Evolutionary conservation across 345 rosid species (phyloP), one percentile per base, ranked within the genome.

Genomic region (Bretschneidera sinensis): DNA sequence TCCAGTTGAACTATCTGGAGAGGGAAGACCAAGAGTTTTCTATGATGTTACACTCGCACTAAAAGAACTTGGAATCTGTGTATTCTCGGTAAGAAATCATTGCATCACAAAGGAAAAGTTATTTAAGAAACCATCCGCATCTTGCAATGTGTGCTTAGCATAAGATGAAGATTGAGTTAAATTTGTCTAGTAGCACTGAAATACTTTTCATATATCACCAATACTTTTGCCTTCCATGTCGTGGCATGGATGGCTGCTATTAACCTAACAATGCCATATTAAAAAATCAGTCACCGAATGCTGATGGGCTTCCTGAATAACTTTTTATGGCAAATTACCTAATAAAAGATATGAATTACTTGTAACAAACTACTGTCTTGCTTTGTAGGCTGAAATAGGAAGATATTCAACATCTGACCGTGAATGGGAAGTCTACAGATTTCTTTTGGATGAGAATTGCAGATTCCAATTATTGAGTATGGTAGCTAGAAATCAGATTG

Each of bases 351-450:
- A 19, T 60, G 48, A 55, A 55, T 0, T 35, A 33, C 23, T 11
- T 51, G 9, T 61, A 49, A 65, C 55, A 53, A 39, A 21, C 20
- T 73, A 13, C 45, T 48, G 2, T 48, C 16, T 60, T 54, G 21
- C 17, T 52, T 68, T 50, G 43, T 62, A 91, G 96, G 98, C 98
- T 71, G 92, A 86, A 71, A 91, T 88, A 21, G 89, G 92, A 71
- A 80, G 98, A 57, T 70, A 76, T 66, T 78, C 80, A 4, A 60
- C 82, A 22, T 69, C 79, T 28, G 86, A 68, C 57, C 76, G 85
- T 17, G 95, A 88, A 66, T 91, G 96, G 98, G 98, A 91, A 77
- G 79, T 88, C 17, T 91, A 85, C 82, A 83, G 87, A 50, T 86
- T 86, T 79, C 98, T 91, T 64, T 68, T 86, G 74, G 88, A 86